phyloP scores from a whole-genome alignment of 495 filamentous ascomycete genomes.

The Xylaria palmicola region DNA sequence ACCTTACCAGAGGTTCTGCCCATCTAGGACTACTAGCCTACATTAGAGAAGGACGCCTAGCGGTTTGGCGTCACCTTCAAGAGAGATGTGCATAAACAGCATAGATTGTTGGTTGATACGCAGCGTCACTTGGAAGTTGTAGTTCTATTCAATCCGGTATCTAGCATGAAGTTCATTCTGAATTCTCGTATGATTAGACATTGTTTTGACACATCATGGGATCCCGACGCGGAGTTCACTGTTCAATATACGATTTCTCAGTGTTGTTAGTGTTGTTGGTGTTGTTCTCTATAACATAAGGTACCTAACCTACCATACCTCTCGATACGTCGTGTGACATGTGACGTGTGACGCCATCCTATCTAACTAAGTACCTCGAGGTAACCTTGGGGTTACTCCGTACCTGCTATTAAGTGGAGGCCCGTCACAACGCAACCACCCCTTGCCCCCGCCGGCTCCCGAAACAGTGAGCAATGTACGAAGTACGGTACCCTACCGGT shows the following conservation, averaged over 20 bases:
- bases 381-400: too few relatives aligned
- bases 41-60: not conserved
- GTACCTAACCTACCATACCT: too few relatives aligned
- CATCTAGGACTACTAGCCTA: not conserved
- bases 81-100: constrained; percentile 10
- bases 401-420: too few relatives aligned
- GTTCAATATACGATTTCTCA: too few relatives aligned
- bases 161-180: not conserved
- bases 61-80: not conserved
- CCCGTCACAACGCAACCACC: too few relatives aligned
- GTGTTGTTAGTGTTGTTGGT: too few relatives aligned
- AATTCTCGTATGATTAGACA: constrained; percentile 3
- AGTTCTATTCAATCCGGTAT: constrained; percentile 1
- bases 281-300: too few relatives aligned
- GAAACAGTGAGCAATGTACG: not conserved
- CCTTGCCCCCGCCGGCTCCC: not conserved
- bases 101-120: not conserved
- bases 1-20: not conserved
- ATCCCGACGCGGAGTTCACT: too few relatives aligned
- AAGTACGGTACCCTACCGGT: too few relatives aligned
- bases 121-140: not conserved
- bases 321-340: too few relatives aligned
- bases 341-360: too few relatives aligned
- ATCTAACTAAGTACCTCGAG: not conserved
- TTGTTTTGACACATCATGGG: constrained; percentile 1